A percentile compares a stretch with the other conserved stretches of the same genome.
Evolutionary conservation across 1,284 basidiomycete species (phyloP).

Genomic region (Gymnopus androsaceus): DNA sequence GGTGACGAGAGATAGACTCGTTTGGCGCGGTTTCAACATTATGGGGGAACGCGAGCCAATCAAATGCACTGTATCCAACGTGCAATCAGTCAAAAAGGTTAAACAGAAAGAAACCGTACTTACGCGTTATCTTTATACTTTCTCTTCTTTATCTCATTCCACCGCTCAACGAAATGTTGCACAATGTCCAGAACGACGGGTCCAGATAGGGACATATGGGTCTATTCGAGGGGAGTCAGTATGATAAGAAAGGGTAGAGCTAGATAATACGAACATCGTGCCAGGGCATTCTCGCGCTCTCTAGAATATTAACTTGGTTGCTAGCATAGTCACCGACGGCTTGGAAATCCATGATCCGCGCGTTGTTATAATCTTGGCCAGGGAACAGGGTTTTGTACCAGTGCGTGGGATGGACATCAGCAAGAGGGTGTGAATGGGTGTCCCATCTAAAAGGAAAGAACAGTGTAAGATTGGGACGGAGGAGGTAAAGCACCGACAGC

Average conservation of each 20-base stretch:
- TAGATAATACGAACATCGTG: constrained; percentile 64
- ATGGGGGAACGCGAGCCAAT: constrained; percentile 86
- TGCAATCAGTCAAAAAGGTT: no score
- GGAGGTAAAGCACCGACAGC: neutral
- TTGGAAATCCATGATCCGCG: constrained; percentile 79
- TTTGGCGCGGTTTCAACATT: constrained; percentile 59
- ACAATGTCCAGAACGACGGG: constrained; percentile 85
- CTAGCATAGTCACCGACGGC: constrained; percentile 79
- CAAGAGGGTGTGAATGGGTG: constrained; percentile 81
- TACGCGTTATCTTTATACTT: constrained; percentile 66
- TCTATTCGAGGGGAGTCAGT: constrained; percentile 37
- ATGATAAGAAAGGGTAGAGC: constrained; percentile 1
- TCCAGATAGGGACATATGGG: constrained; percentile 86
- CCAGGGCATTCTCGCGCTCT: constrained; percentile 85
- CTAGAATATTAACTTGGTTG: constrained; percentile 72
- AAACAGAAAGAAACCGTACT: constrained; percentile 24
- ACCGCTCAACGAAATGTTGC: constrained; percentile 89
- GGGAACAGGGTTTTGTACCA: constrained; percentile 81
- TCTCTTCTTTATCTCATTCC: constrained; percentile 84
- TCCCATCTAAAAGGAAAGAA: constrained; percentile 61
- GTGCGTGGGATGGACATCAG: constrained; percentile 87
- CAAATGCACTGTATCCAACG: constrained; percentile 37
- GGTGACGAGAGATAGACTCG: constrained; percentile 70
- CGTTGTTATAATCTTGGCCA: constrained; percentile 93
- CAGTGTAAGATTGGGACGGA: neutral